A percentile compares a stretch with the other conserved stretches of the same genome.
These are phyloP conservation scores for Puya raimondii DNA, from an alignment of 176 grass and related monocot genomes.

Conservation along the genomic window DNA sequence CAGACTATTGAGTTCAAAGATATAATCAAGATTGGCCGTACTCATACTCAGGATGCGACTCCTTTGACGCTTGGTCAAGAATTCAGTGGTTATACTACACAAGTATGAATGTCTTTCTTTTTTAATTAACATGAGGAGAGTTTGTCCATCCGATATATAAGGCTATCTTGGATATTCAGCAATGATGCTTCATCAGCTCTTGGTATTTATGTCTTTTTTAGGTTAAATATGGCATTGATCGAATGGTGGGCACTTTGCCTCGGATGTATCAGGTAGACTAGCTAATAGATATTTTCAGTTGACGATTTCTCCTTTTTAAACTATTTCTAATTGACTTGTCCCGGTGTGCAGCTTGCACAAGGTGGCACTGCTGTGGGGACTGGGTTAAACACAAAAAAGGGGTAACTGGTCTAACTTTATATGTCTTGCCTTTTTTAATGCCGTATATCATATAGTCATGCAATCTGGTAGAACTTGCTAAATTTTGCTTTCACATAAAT, in stretches of 20 bases:
- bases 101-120: constrained; percentile 39
- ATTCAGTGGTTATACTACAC: constrained; percentile 89
- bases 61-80: constrained; percentile 96
- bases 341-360: constrained; percentile 78
- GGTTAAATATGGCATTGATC: constrained; percentile 90
- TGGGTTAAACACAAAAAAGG: constrained; percentile 94
- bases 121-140: constrained; percentile 9
- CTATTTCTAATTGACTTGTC: constrained; percentile 14
- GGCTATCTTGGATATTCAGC: constrained; percentile 1
- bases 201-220: constrained; percentile 28
- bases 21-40: constrained; percentile 93
- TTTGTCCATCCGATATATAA: neutral
- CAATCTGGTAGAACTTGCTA: too few species aligned
- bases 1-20: constrained; percentile 91
- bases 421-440: neutral
- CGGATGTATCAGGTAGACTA: constrained; percentile 82
- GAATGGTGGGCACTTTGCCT: constrained; percentile 65
- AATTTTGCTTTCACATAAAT: too few species aligned
- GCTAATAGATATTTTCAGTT: constrained; percentile 19
- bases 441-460: too few species aligned
- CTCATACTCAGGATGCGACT: constrained; percentile 98
- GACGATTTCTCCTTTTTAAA: neutral
- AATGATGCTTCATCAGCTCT: constrained; percentile 11
- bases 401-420: constrained; percentile 31
- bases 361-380: constrained; percentile 98